Percentiles rank a stretch among this genome's conserved stretches.
Evolutionary conservation across 2,329 filamentous ascomycete species (phyloP).

Genomic region (Alternaria viburni): DNA sequence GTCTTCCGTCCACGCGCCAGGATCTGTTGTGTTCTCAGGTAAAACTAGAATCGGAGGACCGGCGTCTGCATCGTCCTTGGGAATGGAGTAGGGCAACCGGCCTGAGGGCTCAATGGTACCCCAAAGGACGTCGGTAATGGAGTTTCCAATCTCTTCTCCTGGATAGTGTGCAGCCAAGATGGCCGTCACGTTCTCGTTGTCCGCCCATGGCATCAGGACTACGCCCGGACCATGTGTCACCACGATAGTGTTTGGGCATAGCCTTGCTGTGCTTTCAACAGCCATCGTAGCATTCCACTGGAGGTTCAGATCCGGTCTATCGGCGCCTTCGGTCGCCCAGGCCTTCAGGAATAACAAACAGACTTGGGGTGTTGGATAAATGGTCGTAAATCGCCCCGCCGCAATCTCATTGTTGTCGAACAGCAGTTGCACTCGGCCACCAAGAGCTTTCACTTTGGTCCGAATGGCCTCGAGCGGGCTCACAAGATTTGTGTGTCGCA

Average conservation of each 20-base stretch:
- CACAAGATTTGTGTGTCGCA: conserved; percentile 48
- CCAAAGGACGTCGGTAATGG: conserved; percentile 62
- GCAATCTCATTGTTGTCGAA: conserved; percentile 48
- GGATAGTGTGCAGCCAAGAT: conserved; percentile 51
- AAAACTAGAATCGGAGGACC: conserved; percentile 40
- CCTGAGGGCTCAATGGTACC: conserved; percentile 79
- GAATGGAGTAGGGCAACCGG: conserved; percentile 84
- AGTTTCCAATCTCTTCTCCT: conserved; percentile 50
- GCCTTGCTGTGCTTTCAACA: conserved; percentile 51
- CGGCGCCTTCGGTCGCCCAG: conserved; percentile 53
- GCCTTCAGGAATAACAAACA: conserved; percentile 65
- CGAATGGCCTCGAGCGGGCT: conserved; percentile 53
- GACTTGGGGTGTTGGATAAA: conserved; percentile 51
- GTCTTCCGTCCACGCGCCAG: conserved; percentile 54
- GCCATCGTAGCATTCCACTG: conserved; percentile 51
- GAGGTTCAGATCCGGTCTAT: conserved; percentile 47
- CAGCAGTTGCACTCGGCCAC: conserved; percentile 55
- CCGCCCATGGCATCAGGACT: conserved; percentile 49
- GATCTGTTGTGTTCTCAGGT: conserved; percentile 35
- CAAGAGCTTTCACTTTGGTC: conserved; percentile 25
- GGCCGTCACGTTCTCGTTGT: conserved; percentile 50
- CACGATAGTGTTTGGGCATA: conserved; percentile 59
- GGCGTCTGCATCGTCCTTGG: conserved; percentile 73
- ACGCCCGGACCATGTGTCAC: conserved; percentile 51
- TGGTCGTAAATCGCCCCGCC: conserved; percentile 24